A percentile compares a stretch with the other conserved stretches of the same genome.
phyloP scores from a whole-genome alignment of 2,329 filamentous ascomycete genomes.

The Thielaviopsis punctulata region DNA sequence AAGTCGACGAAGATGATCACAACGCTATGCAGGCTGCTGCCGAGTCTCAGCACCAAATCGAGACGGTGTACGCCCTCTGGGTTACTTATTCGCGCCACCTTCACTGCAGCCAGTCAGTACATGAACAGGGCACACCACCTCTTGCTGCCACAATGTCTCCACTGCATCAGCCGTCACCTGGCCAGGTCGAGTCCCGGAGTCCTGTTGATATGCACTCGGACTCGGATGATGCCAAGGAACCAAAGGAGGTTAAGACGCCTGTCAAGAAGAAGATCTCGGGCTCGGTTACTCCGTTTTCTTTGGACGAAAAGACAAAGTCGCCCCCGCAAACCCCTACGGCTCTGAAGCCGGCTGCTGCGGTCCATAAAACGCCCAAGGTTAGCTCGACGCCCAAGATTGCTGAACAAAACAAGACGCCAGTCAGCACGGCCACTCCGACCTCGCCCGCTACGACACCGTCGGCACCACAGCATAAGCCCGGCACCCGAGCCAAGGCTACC shows the following conservation, averaged over 20 bases:
- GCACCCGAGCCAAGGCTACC: slow-evolving; percentile 21
- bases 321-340: background rate
- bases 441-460: slow-evolving; percentile 7
- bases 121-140: slow-evolving; percentile 41
- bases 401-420: background rate
- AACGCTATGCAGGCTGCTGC: background rate
- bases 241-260: slow-evolving; percentile 18
- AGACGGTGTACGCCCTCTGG: slow-evolving; percentile 90
- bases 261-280: background rate
- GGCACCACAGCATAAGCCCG: slow-evolving; percentile 43
- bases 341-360: background rate
- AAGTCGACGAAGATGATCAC: slow-evolving; percentile 35
- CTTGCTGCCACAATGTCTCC: slow-evolving; percentile 52
- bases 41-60: slow-evolving; percentile 31
- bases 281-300: slow-evolving; percentile 2
- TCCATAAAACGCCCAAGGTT: background rate
- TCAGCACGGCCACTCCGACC: background rate
- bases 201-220: slow-evolving; percentile 12
- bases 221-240: slow-evolving; percentile 8
- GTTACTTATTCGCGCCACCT: slow-evolving; percentile 90
- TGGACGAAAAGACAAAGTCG: slow-evolving; percentile 3
- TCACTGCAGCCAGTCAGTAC: slow-evolving; percentile 49
- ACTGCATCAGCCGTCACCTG: slow-evolving; percentile 61
- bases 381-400: background rate
- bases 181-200: slow-evolving; percentile 30